Conservation (phyloP, 208 protist species). For the Tritrichomonas foetus region DNA sequence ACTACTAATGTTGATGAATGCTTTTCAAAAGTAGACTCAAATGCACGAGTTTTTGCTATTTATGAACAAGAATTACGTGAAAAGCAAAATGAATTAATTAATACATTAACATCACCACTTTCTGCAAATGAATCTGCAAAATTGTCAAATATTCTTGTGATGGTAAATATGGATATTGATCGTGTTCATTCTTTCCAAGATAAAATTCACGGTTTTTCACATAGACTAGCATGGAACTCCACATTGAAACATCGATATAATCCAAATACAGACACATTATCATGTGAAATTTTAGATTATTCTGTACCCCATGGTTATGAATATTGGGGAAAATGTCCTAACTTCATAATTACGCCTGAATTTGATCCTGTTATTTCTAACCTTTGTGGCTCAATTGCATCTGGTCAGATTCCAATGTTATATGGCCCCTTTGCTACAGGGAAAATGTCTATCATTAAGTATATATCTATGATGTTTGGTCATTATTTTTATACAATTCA, state of each 20-base stretch:
- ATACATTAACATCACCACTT: background rate
- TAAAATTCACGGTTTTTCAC: background rate
- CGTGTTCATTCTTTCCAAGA: background rate
- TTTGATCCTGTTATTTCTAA: background rate
- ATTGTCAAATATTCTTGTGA: background rate
- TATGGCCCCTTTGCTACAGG: background rate
- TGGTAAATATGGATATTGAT: background rate
- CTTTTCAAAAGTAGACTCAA: no score
- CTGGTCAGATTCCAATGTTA: background rate
- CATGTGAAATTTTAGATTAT: background rate
- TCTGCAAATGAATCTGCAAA: background rate
- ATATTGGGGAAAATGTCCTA: background rate
- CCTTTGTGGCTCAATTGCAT: background rate
- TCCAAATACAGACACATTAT: background rate
- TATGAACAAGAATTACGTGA: background rate
- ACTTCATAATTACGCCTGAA: background rate
- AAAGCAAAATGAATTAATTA: background rate
- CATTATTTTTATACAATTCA: background rate
- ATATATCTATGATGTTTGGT: background rate
- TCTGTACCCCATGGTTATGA: background rate
- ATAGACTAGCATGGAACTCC: background rate
- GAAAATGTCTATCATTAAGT: background rate
- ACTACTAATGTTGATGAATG: no score
- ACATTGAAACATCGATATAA: background rate
- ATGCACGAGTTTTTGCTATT: background rate